These are phyloP conservation scores for Ceratobasidium sp. DNA, from an alignment of 1,284 basidiomycete species.

Conservation along the genomic window DNA sequence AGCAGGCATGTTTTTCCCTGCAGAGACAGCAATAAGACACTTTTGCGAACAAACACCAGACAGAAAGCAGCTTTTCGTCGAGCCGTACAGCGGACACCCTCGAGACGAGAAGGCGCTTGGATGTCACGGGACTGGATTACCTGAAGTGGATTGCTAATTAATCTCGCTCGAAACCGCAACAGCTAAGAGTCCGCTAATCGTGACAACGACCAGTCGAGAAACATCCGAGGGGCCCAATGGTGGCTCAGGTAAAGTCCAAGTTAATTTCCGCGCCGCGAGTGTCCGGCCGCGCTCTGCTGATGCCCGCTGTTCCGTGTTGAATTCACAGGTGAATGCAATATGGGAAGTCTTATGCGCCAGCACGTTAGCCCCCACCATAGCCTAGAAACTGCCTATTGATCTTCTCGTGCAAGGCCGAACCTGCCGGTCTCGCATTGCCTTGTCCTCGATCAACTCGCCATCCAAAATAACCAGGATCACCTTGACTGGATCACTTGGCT, in stretches of 20 bases:
- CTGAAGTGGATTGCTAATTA: neutral
- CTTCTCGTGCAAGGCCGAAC: neutral
- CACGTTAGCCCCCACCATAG: neutral
- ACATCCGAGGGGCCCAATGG: neutral
- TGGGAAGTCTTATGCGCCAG: neutral
- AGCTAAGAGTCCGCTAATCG: neutral
- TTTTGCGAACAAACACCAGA: neutral
- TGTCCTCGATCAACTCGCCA: neutral
- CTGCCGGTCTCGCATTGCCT: neutral
- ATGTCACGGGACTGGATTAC: constrained; percentile 23
- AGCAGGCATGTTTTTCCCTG: constrained; percentile 52
- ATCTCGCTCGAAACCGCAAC: neutral
- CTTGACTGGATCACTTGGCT: neutral
- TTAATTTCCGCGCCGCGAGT: neutral
- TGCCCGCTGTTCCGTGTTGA: neutral
- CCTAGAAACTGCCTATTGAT: neutral
- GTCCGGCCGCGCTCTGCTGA: neutral
- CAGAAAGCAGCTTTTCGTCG: neutral
- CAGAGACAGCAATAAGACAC: neutral
- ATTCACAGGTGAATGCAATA: neutral
- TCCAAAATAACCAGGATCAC: neutral
- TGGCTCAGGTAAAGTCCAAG: neutral
- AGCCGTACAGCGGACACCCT: neutral
- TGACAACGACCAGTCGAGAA: neutral
- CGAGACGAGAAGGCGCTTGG: constrained; percentile 4